Base-by-base conservation (phyloP, 345 rosid genomes). In the Trapa incisa region DNA sequence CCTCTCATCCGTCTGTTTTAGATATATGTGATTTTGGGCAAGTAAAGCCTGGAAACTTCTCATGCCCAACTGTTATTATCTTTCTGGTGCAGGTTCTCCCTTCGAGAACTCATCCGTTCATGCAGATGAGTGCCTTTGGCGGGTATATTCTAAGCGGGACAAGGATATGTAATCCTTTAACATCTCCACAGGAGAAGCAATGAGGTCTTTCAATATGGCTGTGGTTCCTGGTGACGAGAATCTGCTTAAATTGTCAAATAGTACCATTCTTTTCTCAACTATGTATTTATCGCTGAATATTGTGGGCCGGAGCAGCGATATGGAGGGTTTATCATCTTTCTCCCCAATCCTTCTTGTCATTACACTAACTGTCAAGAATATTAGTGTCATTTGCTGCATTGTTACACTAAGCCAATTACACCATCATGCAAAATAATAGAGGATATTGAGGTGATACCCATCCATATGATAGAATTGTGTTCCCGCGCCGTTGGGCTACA, bases 91-190 rank as follows among this genome's bases (percentile, higher is more conserved):
- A 22, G 96, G 97, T 93, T 67, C 94, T 90, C 74, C 96, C 94
- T 3, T 90, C 87, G 5, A 90, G 98, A 81, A 85, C 97, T 58
- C 98, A 93, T 73, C 98, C 97, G 36, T 84, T 78, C 75, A 87
- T 90, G 98, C 96, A 87, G 74, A 90, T 93, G 97, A 88, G 85
- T 71, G 83, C 90, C 38, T 82, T 77, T 52, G 94, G 96, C 32
- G 98, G 97, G 17, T 93, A 88, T 69, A 80, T 93, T 73, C 80
- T 90, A n/a, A 87, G 90, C n/a, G 96, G 97, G 42, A 86, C 81
- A 33, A 85, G 83, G 76, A 82, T 84, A 73, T 64, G 53, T 39
- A 57, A n/a, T 36, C 65, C 69, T 12, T 47, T 33, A 35, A 57
- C 42, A 2, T 43, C 69, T 39, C 8, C 66, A 2, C 37, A 22